phyloP scores from a whole-genome alignment of 352 stramenopile genomes.

The Phytophthora nicotianae region DNA sequence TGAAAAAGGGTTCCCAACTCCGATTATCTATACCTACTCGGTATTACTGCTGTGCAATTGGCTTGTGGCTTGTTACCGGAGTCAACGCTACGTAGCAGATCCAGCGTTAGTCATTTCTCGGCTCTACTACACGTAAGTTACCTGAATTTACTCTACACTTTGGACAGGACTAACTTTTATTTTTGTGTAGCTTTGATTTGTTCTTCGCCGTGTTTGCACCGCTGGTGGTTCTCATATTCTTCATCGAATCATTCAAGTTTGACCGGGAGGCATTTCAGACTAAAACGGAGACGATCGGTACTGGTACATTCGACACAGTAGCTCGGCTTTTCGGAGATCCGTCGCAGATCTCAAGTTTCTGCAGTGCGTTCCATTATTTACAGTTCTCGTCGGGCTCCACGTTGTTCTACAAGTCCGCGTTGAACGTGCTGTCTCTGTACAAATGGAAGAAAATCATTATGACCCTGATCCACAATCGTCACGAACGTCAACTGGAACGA shows the following conservation, averaged over 20 bases:
- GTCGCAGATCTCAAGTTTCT: constrained; percentile 43
- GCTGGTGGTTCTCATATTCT: constrained; percentile 47
- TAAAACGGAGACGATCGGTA: constrained; percentile 23
- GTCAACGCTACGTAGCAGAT: constrained; percentile 41
- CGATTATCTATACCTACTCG: constrained; percentile 48
- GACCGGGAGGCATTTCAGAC: constrained; percentile 36
- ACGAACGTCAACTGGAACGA: constrained; percentile 12
- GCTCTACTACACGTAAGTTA: constrained; percentile 31
- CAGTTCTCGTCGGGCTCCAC: constrained; percentile 26
- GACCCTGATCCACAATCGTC: constrained; percentile 40
- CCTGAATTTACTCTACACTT: background rate
- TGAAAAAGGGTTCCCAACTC: constrained; percentile 40
- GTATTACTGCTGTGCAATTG: constrained; percentile 43
- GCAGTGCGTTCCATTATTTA: constrained; percentile 39
- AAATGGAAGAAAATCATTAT: constrained; percentile 54
- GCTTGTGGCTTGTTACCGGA: constrained; percentile 50
- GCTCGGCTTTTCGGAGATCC: constrained; percentile 48
- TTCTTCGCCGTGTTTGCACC: constrained; percentile 60
- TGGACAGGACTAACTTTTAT: background rate
- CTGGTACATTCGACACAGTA: constrained; percentile 33
- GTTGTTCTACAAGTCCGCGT: constrained; percentile 44
- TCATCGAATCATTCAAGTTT: constrained; percentile 45
- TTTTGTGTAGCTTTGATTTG: constrained; percentile 40
- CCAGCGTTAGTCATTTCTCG: constrained; percentile 34
- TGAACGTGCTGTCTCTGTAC: constrained; percentile 49